Evolutionary conservation across 805 yeast species (phyloP), one percentile per base, ranked within the genome.

Genomic region (Wickerhamomyces sydowiorum): DNA sequence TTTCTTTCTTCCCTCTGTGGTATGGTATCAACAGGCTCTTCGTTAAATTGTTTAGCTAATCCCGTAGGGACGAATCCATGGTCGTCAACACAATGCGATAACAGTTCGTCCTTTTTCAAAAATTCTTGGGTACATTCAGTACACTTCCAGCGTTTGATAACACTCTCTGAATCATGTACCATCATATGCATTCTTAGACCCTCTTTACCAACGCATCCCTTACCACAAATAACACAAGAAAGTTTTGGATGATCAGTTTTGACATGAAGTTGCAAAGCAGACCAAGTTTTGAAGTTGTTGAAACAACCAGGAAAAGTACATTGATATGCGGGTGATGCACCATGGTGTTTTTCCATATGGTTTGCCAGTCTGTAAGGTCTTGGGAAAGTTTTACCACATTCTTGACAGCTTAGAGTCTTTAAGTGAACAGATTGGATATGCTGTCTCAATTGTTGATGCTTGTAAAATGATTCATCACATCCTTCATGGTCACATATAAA

Each of bases 111-210:
- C 44, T 82, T 82, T 47, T 76, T 78, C 5, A 71, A 69, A 52
- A 77, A 83, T 24, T 70, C 64, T 1, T 65, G 64, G 7, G 64
- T 59, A 60, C 90, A 82, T 39, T 66, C 65, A 2, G 61, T 57
- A 62, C 96, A 87, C 43, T 73, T 73, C 91, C 95, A 86, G 31
- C 78, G 20, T 39, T 53, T 56, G 3, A 40, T 18, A 1, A 43
- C 42, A 14, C 68, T 66, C 3, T 56, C 52, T 5, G 72, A 77
- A 49, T 80, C 80, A 60, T 89, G 96, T 18, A 79, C 65, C 35
- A 70, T 61, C 88, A 84, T 78, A 57, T 90, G 96, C 67, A 82
- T 77, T 15, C 71, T 63, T 38, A 88, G 61, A 47, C 89, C 93
- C 22, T 70, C 67, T 36, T 73, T 76, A 23, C 95, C 95, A 10